Evolutionary conservation across 441 rosid species (phyloP), one percentile per base, ranked within the genome.

Genomic region (Adansonia madagascariensis): DNA sequence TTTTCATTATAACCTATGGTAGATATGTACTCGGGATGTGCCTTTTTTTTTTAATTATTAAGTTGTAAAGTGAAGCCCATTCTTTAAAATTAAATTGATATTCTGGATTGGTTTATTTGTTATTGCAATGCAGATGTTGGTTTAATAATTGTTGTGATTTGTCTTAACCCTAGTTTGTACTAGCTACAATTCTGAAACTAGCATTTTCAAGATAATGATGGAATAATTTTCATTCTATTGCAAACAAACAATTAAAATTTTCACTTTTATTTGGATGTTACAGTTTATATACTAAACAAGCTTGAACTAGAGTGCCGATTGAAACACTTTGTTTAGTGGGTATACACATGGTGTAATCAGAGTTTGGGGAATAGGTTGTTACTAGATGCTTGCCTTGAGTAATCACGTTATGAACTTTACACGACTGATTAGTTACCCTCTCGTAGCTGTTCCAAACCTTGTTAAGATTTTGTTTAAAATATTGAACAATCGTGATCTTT

Each of bases 341-440:
- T 95, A 93, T 43, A 93, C 97, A 0, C 97, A 95, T 66, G 97
- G 98, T 64, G 97, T 95, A 5, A 85, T 93, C 81, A 86, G 98
- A 86, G 97, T 93, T 68, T 93, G 98, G 97, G 98, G 97, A 12
- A 80, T 95, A 27, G 94, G 94, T 9, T 94, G 94, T 78, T 92
- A 82, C 76, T 92, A 89, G 83, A n/a, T 43, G 17, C 6, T 20
- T 47, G 15, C 4, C 8, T 55, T 64, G 72, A 80, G 61, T 20
- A 73, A 41, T 63, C 71, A 61, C 53, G 5, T 22, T 31, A 56
- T 55, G 63, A 8, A 41, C 11, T 63, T 59, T 11, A 46, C 35
- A 53, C 53, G 8, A 60, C 41, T 39, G 65, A 70, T 71, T 68
- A 56, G 74, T 70, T 66, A 61, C 44, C 56, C 15, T 71, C 52